Base-by-base conservation (phyloP, 2,329 filamentous ascomycete species). In the Fusarium domesticum region DNA sequence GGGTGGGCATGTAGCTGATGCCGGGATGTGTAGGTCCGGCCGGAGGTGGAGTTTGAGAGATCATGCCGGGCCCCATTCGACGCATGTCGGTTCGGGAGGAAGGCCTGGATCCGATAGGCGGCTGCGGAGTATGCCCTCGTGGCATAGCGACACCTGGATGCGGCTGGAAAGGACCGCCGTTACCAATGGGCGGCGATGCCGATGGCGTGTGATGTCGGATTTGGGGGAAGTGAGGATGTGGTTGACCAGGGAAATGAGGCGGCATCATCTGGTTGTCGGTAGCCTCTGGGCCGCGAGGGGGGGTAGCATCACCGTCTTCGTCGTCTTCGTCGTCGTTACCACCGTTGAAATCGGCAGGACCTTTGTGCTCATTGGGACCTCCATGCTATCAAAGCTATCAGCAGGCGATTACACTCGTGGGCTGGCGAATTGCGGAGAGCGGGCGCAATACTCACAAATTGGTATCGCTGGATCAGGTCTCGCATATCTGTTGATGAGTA, bases 401-500 rank as follows among this genome's bases (percentile, higher is more conserved):
- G 44, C 36, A 38, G 23, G 23, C 23, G 23, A 28, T 4, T 28
- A 10, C 23, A 28, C n/a, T n/a, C n/a, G n/a, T n/a, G n/a, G n/a
- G n/a, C n/a, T n/a, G 23, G 23, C 14, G 7, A 28, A 28, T 8
- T 18, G 20, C 11, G 44, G 18, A 25, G 46, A 39, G 18, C 46
- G 34, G 38, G 31, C 37, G 43, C 38, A 39, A 18, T 39, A 81
- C 89, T 61, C 75, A 96, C 92, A 70, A 91, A 96, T 81, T 90
- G 85, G 65, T 96, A 95, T 65, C 89, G 81, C 39, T 81, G 80
- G 56, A 98, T 83, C 38, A 95, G 87, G 54, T 96, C 89, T 66
- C 85, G 85, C 80, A 98, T 96, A 67, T 96, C 89, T 58, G 83
- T 77, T 15, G 92, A 97, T 11, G 91, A 97, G 68, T 96, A 98